Percentiles rank a stretch among this genome's conserved stretches.
Evolutionary conservation across 1,284 basidiomycete genomes (phyloP).

Genomic region (Boletus semigastroideus): DNA sequence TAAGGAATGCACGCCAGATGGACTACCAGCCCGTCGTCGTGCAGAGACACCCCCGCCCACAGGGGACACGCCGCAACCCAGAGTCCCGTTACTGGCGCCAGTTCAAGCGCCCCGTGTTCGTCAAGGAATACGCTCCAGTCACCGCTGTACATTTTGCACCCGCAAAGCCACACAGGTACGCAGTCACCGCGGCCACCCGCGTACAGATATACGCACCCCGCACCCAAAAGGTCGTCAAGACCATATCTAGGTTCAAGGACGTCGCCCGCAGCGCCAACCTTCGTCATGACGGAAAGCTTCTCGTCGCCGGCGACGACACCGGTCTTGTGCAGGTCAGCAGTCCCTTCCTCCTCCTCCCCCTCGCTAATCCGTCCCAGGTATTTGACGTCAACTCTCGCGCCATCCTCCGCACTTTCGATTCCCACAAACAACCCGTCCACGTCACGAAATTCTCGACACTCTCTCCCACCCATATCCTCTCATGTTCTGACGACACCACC

Average conservation of each 20-base stretch:
- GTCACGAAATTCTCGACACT: constrained; percentile 89
- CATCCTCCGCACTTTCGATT: constrained; percentile 88
- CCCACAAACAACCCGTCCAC: constrained; percentile 95
- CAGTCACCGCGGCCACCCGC: constrained; percentile 91
- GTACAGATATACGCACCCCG: constrained; percentile 96
- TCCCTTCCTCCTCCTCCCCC: constrained; percentile 6
- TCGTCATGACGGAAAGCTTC: constrained; percentile 89
- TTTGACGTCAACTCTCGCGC: constrained; percentile 96
- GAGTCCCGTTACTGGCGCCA: constrained; percentile 82
- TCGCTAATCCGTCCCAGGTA: constrained; percentile 47
- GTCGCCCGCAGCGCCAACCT: constrained; percentile 88
- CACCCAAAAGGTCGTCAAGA: constrained; percentile 95
- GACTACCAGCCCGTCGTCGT: constrained; percentile 78
- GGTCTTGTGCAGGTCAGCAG: constrained; percentile 81
- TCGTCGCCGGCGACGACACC: constrained; percentile 94
- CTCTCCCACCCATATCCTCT: constrained; percentile 81
- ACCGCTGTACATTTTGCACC: constrained; percentile 90
- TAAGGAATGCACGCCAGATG: too few species aligned
- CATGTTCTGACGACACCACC: constrained; percentile 95
- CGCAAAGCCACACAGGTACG: constrained; percentile 87
- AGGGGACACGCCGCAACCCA: constrained; percentile 57
- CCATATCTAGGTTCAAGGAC: constrained; percentile 96
- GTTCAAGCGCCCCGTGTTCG: constrained; percentile 83
- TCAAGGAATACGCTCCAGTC: constrained; percentile 94
- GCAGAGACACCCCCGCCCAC: constrained; percentile 56